Conservation (phyloP, 2,329 filamentous ascomycete species). For the Dothistroma pini region DNA sequence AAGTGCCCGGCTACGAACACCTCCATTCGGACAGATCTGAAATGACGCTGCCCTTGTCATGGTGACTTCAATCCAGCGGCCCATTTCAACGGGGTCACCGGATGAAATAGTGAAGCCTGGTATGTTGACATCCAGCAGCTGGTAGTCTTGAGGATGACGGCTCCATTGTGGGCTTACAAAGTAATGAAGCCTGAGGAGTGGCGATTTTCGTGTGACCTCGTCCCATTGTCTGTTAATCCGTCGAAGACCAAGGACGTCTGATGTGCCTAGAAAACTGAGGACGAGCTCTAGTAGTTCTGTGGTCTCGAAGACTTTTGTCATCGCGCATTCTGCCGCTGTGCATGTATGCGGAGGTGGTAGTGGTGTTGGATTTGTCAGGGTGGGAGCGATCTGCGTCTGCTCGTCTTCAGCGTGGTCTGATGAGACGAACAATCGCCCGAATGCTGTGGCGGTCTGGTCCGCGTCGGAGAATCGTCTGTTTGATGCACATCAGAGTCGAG, state of each 20-base stretch:
- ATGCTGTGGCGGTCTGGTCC: background rate
- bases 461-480: conserved; percentile 16
- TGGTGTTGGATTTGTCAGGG: background rate
- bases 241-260: conserved; percentile 19
- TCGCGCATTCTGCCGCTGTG: conserved; percentile 17
- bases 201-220: conserved; percentile 19
- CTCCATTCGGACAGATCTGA: conserved; percentile 12
- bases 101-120: conserved; percentile 25
- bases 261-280: conserved; percentile 20
- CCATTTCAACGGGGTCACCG: conserved; percentile 23
- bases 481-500: background rate
- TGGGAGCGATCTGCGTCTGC: background rate
- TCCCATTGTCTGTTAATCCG: conserved; percentile 22
- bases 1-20: conserved; percentile 14
- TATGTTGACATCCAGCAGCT: conserved; percentile 23
- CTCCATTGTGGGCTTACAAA: conserved; percentile 25
- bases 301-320: conserved; percentile 22
- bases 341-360: conserved; percentile 5
- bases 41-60: conserved; percentile 24
- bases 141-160: conserved; percentile 19
- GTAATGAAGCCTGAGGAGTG: conserved; percentile 24
- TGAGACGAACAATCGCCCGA: background rate
- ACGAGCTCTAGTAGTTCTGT: conserved; percentile 28
- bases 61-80: conserved; percentile 26
- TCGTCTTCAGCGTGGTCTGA: background rate